phyloP scores from a whole-genome alignment of 495 filamentous ascomycete genomes.

The Cercophora samala region DNA sequence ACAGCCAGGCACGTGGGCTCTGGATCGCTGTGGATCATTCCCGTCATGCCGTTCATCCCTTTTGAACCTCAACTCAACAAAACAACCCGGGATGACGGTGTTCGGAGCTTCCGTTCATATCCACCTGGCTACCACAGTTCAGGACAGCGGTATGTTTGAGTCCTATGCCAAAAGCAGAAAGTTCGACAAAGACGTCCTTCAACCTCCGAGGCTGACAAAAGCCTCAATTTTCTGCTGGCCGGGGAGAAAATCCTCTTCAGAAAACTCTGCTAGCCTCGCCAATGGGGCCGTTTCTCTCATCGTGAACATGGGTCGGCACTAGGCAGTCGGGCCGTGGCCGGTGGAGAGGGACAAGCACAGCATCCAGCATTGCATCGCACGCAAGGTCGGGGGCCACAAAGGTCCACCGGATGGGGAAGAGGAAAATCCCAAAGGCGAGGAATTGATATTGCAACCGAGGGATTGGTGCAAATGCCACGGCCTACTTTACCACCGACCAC shows the following conservation, averaged over 20 bases:
- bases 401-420: background rate
- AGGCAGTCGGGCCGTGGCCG: slow-evolving; percentile 20
- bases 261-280: slow-evolving; percentile 1
- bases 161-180: background rate
- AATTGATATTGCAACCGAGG: background rate
- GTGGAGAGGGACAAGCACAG: slow-evolving; percentile 8
- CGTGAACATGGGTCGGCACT: background rate
- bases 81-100: background rate
- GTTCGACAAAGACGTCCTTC: background rate
- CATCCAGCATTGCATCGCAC: background rate
- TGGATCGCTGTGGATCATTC: background rate
- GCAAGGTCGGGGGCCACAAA: background rate
- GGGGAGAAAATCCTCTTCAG: background rate
- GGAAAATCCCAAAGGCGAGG: background rate
- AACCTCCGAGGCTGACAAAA: slow-evolving; percentile 1
- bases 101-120: background rate
- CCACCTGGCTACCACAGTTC: background rate
- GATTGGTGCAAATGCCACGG: background rate
- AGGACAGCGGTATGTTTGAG: background rate
- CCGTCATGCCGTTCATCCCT: background rate
- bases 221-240: background rate
- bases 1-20: background rate
- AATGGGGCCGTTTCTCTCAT: background rate
- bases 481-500: background rate
- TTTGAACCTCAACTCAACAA: background rate